Evolutionary conservation across 2,329 filamentous ascomycete species (phyloP).

Genomic region (Domatiomyces globalis): DNA sequence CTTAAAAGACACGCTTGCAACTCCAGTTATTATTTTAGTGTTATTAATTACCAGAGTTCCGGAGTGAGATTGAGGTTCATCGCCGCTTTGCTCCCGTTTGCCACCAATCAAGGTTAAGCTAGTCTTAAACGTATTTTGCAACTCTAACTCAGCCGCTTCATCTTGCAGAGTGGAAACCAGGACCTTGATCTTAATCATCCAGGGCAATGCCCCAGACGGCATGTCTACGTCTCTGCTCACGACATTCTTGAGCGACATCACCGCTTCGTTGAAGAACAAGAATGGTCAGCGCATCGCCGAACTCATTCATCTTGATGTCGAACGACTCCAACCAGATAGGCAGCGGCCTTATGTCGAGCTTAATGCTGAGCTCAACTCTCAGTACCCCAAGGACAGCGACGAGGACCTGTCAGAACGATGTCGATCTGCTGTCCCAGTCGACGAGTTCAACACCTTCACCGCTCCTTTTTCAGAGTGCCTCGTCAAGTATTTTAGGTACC

Average conservation of each 20-base stretch:
- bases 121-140: too few relatives aligned
- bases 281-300: slow-evolving; percentile 15
- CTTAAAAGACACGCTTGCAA: too few relatives aligned
- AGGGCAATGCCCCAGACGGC: not conserved
- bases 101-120: too few relatives aligned
- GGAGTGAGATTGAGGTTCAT: too few relatives aligned
- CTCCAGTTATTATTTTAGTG: too few relatives aligned
- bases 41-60: too few relatives aligned
- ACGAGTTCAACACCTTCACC: slow-evolving; percentile 15
- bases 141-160: not conserved
- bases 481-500: slow-evolving; percentile 18
- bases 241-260: slow-evolving; percentile 14
- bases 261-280: slow-evolving; percentile 8
- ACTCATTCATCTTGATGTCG: slow-evolving; percentile 16
- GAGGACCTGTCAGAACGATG: slow-evolving; percentile 10
- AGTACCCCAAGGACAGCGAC: slow-evolving; percentile 13
- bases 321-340: slow-evolving; percentile 10
- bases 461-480: slow-evolving; percentile 14
- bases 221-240: slow-evolving; percentile 3
- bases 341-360: slow-evolving; percentile 16
- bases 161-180: not conserved
- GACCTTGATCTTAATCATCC: not conserved
- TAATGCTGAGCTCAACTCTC: slow-evolving; percentile 12
- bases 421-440: slow-evolving; percentile 10
- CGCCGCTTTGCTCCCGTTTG: too few relatives aligned